Percentiles rank a stretch among this genome's conserved stretches.
phyloP scores from a whole-genome alignment of 2,329 filamentous ascomycete genomes.

The Lachnellula hyalina region DNA sequence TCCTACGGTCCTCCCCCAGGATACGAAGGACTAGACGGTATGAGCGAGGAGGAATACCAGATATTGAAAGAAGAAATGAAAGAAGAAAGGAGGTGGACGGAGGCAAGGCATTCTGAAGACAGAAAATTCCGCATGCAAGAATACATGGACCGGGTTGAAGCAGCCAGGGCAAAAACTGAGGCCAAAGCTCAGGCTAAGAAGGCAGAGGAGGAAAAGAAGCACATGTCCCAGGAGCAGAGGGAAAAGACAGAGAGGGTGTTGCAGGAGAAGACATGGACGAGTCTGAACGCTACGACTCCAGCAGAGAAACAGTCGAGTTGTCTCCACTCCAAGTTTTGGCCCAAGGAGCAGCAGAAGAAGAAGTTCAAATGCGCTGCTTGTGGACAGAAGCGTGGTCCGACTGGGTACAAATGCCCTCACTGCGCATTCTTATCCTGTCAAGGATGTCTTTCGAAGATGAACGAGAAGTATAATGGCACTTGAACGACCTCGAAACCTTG shows the following conservation, averaged over 20 bases:
- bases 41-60: not conserved
- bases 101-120: not conserved
- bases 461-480: not conserved
- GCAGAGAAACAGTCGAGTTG: conserved; percentile 14
- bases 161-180: not conserved
- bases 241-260: not conserved
- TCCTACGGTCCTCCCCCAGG: not conserved
- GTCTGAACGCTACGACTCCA: conserved; percentile 2
- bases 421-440: conserved; percentile 15
- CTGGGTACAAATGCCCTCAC: conserved; percentile 14
- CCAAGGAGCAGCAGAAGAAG: conserved; percentile 11
- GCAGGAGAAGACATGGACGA: conserved; percentile 7
- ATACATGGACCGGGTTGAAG: not conserved
- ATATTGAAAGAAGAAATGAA: not conserved
- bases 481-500: not conserved
- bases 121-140: not conserved
- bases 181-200: not conserved
- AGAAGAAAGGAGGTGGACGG: not conserved
- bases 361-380: conserved; percentile 19
- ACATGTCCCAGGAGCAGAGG: not conserved
- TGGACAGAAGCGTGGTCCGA: conserved; percentile 14
- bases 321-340: conserved; percentile 16
- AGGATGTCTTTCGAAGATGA: conserved; percentile 7
- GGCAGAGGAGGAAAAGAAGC: not conserved
- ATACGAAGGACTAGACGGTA: not conserved